Percentiles rank a stretch among this genome's conserved stretches.
These are phyloP conservation scores for Thalassiosira allenii DNA, from an alignment of 352 stramenopile genomes.

Conservation along the genomic window DNA sequence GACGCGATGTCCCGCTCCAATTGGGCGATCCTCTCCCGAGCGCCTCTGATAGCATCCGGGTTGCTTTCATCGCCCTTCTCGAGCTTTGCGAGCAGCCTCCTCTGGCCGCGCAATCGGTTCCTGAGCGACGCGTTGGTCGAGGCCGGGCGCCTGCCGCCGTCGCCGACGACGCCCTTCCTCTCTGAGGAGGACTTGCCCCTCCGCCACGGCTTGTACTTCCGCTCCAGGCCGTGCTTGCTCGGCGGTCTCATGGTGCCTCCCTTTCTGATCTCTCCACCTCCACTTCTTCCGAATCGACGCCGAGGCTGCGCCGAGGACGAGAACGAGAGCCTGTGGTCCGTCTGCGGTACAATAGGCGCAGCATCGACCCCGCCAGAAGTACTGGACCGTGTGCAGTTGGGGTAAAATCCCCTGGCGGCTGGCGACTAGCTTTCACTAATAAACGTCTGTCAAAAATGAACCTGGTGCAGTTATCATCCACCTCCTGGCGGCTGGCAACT, in stretches of 20 bases:
- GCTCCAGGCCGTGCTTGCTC: slow-evolving; percentile 65
- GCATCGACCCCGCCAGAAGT: no score
- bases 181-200: slow-evolving; percentile 64
- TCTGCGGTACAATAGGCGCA: no score
- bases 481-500: no score
- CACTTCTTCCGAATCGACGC: no score
- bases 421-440: no score
- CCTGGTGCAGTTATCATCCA: no score
- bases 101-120: slow-evolving; percentile 74
- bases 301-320: no score
- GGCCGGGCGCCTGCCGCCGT: slow-evolving; percentile 3
- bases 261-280: no score
- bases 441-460: no score
- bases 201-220: slow-evolving; percentile 83
- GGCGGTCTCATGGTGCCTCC: slow-evolving; percentile 11
- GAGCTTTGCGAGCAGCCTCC: slow-evolving; percentile 73
- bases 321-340: no score
- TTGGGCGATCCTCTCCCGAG: slow-evolving; percentile 38
- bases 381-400: no score
- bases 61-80: slow-evolving; percentile 12
- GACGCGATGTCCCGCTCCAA: slow-evolving; percentile 55
- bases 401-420: no score
- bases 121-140: slow-evolving; percentile 65
- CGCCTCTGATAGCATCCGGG: slow-evolving; percentile 20
- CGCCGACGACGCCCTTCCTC: slow-evolving; percentile 1